Evolutionary conservation across 1,284 basidiomycete genomes (phyloP), one percentile per base, ranked within the genome.

Genomic region (Cryptococcus floricola): DNA sequence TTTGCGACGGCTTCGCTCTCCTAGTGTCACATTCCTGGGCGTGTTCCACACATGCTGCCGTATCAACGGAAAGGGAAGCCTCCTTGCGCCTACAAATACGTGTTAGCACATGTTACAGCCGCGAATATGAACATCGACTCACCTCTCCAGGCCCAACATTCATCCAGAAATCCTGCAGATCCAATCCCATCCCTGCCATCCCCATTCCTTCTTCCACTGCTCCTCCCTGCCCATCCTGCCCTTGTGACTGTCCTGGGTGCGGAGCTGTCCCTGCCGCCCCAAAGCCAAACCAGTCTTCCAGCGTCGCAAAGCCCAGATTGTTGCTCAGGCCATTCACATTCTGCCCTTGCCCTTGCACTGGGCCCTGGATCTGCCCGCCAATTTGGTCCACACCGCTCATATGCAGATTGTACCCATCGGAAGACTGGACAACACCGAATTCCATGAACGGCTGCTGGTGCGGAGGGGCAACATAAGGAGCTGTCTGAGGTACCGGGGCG

Each of bases 281-380:
- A 16, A 53, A 53, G 2, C 61, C 65, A 48, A 74, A 73, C 72
- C 71, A 73, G 53, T 73, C 70, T 44, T 73, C 71, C 37, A 71
- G 59, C 18, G 68, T 66, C 25, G 67, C 61, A 44, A 70, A 73
- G 7, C 69, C 69, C 6, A 71, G 58, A 50, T 68, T 68, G 27
- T 60, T 57, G 27, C 46, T 34, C 45, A 44, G 50, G 14, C 37
- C 46, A 5, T 34, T 34, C 10, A 34, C 31, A 34, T 34, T 34
- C 12, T 28, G 23, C 16, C 48, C 48, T 7, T 49, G 48, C 1
- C 46, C 19, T 14, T 13, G 41, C 16, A n/a, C 19, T 34, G 5
- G 2, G 31, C 10, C 10, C 6, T 34, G 31, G 10, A 1, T 34
- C 10, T 34, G 31, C 8, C 51, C 51, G 19, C 25, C 31, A 25